A percentile compares a stretch with the other conserved stretches of the same genome.
phyloP scores from a whole-genome alignment of 2,329 filamentous ascomycete species.

The Pseudopithomyces maydicus region DNA sequence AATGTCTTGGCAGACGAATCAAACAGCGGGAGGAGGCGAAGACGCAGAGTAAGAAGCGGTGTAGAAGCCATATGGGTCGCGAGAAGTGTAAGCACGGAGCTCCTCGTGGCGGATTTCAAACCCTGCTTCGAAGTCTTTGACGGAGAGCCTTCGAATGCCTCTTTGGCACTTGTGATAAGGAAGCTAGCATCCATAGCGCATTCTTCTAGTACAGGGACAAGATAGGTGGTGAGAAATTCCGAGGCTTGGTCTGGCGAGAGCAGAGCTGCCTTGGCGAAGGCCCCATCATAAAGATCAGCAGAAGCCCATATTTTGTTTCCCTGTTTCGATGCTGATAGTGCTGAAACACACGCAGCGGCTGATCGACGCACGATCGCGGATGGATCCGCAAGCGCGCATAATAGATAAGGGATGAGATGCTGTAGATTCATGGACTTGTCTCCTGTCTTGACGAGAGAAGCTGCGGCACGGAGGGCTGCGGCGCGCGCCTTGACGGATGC shows the following conservation, averaged over 20 bases:
- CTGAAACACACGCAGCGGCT: slow-evolving; percentile 67
- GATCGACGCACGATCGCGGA: slow-evolving; percentile 77
- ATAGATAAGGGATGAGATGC: slow-evolving; percentile 78
- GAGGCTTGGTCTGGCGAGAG: slow-evolving; percentile 63
- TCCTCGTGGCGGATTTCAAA: slow-evolving; percentile 66
- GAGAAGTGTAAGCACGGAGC: slow-evolving; percentile 72
- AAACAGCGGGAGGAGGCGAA: slow-evolving; percentile 72
- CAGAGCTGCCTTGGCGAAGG: slow-evolving; percentile 58
- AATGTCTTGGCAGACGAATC: slow-evolving; percentile 75
- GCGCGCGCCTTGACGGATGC: slow-evolving; percentile 72
- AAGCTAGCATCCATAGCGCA: slow-evolving; percentile 79
- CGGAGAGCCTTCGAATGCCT: slow-evolving; percentile 61
- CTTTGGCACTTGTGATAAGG: slow-evolving; percentile 67
- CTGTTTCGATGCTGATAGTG: slow-evolving; percentile 23
- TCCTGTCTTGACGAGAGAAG: slow-evolving; percentile 24
- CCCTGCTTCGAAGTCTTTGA: slow-evolving; percentile 26
- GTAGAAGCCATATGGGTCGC: slow-evolving; percentile 73
- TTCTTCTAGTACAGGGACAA: slow-evolving; percentile 83
- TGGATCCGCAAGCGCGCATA: slow-evolving; percentile 75
- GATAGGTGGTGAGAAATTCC: slow-evolving; percentile 64
- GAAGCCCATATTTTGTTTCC: slow-evolving; percentile 25
- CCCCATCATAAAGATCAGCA: slow-evolving; percentile 63
- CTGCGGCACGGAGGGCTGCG: slow-evolving; percentile 67
- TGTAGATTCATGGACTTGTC: slow-evolving; percentile 70
- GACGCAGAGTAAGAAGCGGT: slow-evolving; percentile 71